Conservation (phyloP, 108 stramenopile genomes). For the Schizochytrium sp. region DNA sequence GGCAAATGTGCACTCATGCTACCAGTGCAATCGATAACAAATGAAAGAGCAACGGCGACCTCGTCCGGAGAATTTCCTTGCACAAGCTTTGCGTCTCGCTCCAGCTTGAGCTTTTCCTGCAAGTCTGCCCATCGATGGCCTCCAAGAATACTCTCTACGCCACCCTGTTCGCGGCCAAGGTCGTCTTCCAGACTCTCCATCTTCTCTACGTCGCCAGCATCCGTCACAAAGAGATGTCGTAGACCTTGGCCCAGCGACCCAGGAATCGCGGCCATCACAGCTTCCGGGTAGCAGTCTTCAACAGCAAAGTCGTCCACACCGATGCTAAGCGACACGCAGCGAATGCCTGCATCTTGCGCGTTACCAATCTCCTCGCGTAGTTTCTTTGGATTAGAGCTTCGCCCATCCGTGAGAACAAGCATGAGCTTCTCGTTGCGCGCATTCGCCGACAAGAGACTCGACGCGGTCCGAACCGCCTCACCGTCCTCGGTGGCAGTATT, state of each 20-base stretch:
- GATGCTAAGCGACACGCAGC: background rate
- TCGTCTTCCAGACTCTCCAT: background rate
- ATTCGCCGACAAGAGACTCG: background rate
- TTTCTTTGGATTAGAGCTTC: background rate
- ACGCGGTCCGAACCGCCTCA: background rate
- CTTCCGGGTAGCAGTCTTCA: background rate
- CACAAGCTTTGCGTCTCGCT: background rate
- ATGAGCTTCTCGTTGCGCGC: background rate
- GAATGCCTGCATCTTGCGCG: background rate
- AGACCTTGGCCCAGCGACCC: background rate
- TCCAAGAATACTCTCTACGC: background rate
- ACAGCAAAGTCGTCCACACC: background rate
- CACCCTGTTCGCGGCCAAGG: background rate
- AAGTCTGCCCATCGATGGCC: background rate
- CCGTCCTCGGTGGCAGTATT: background rate
- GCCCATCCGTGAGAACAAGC: background rate
- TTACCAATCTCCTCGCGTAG: background rate
- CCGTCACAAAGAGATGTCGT: background rate
- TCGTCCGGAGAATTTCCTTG: background rate
- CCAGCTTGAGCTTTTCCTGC: slow-evolving; percentile 10
- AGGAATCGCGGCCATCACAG: background rate
- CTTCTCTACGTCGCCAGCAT: background rate
- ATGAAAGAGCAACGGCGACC: background rate
- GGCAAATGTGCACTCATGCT: background rate
- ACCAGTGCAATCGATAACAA: background rate